Base-by-base conservation (phyloP, 805 yeast genomes). In the Pichia cephalocereana region DNA sequence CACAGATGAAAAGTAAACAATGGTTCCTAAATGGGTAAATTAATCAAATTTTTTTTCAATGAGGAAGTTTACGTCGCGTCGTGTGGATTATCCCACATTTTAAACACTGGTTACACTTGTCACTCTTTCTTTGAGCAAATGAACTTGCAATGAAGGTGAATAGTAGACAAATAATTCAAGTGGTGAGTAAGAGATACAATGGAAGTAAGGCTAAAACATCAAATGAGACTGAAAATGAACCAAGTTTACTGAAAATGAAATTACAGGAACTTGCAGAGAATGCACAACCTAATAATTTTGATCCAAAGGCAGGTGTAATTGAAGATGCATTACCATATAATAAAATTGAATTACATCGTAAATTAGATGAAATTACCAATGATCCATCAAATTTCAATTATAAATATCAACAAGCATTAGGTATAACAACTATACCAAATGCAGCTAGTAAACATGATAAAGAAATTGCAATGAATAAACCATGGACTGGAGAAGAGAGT, bases 401-500 rank as follows among this genome's bases (percentile, higher is more conserved):
- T 17, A 55, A 64, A 31, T 57, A 74, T 52, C 77, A 73, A 46
- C 57, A 58, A 12, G 68, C 68, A 10, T 63, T 78, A 7, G 71
- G 71, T 8, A 58, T 63, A 6, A 55, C 72, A 7, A 70, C 67
- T 42, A 50, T 78, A 17, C 80, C 83, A 0, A 40, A 51, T 0
- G 67, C 65, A 53, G 77, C 78, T 0, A 66, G 69, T 17, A 71
- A 70, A 45, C 74, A 70, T 12, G 54, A 73, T 1, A 61, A 66
- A 42, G 79, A 76, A 2, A 62, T 71, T 10, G 87, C 87, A 2
- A 57, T 66, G 48, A 56, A 77, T 0, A 53, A 52, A 26, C 82
- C 83, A 0, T 82, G 89, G 89, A 67, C 65, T 0, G 89, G 89
- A 0, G 58, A 65, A 5, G 86, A 82, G 52, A 47, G 62, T 4